Conservation (phyloP, 192 early-diverging fungal species). For the Umbelopsis isabellina region DNA sequence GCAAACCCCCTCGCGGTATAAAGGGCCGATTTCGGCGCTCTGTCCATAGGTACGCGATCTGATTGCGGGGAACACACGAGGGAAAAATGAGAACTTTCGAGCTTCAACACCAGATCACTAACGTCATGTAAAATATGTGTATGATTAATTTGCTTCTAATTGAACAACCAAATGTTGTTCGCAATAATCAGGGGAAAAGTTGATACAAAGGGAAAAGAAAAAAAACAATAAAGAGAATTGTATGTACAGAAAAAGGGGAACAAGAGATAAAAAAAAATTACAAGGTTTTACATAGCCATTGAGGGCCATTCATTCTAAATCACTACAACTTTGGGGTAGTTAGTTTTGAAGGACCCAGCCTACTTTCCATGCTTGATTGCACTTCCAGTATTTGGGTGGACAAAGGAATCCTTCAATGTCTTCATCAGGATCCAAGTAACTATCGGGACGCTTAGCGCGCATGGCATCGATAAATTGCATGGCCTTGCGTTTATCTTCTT, state of each 20-base stretch:
- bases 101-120: too few relatives aligned
- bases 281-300: constrained; percentile 2
- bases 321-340: not conserved
- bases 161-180: not conserved
- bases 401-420: constrained; percentile 41
- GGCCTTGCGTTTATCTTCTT: constrained; percentile 45
- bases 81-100: too few relatives aligned
- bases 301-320: not conserved
- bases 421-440: constrained; percentile 27
- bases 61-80: too few relatives aligned
- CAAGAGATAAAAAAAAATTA: not conserved
- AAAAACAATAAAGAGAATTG: not conserved
- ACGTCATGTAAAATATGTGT: not conserved
- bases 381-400: constrained; percentile 42
- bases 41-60: too few relatives aligned
- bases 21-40: too few relatives aligned
- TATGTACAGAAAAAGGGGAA: constrained; percentile 1
- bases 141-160: not conserved
- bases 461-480: constrained; percentile 37
- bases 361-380: constrained; percentile 43
- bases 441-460: constrained; percentile 23
- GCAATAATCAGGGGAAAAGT: not conserved
- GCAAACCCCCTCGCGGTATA: too few relatives aligned
- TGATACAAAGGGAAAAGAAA: constrained; percentile 2
- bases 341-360: constrained; percentile 36